Conservation (phyloP, 768 basidiomycete genomes). For the Ephemerocybe angulata region DNA sequence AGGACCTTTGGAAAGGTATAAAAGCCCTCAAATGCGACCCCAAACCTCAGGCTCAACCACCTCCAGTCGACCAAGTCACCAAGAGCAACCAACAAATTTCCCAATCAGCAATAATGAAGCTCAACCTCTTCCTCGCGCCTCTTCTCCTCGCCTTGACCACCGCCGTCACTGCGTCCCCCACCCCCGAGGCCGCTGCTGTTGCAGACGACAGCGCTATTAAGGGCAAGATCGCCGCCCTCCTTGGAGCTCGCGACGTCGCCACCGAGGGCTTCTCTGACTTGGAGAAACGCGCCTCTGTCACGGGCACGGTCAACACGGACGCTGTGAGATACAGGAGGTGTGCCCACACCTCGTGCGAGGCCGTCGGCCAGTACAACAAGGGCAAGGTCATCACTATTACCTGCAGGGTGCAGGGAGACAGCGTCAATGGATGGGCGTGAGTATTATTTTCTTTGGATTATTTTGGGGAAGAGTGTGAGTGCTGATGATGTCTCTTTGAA, state of each 20-base stretch:
- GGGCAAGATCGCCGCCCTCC: background rate
- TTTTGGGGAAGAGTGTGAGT: background rate
- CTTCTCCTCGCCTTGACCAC: background rate
- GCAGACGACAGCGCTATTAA: background rate
- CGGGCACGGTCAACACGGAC: background rate
- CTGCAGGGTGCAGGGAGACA: background rate
- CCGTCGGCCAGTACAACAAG: background rate
- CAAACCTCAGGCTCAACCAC: background rate
- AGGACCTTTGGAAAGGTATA: background rate
- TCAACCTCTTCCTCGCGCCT: background rate
- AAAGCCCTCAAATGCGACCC: background rate
- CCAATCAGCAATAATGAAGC: background rate
- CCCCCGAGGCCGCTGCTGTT: background rate
- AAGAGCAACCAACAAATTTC: too few species aligned
- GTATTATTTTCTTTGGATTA: background rate
- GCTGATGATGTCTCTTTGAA: background rate
- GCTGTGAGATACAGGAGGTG: background rate
- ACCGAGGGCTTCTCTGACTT: background rate
- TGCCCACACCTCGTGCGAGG: background rate
- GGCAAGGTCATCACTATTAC: background rate
- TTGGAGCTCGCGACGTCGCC: background rate
- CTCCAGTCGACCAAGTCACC: background rate
- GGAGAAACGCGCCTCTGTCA: background rate
- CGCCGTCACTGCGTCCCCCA: background rate
- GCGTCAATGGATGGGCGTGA: background rate